A percentile compares a stretch with the other conserved stretches of the same genome.
Evolutionary conservation across 1,139 yeast species (phyloP).

Genomic region (Saccharomyces hybrid): DNA sequence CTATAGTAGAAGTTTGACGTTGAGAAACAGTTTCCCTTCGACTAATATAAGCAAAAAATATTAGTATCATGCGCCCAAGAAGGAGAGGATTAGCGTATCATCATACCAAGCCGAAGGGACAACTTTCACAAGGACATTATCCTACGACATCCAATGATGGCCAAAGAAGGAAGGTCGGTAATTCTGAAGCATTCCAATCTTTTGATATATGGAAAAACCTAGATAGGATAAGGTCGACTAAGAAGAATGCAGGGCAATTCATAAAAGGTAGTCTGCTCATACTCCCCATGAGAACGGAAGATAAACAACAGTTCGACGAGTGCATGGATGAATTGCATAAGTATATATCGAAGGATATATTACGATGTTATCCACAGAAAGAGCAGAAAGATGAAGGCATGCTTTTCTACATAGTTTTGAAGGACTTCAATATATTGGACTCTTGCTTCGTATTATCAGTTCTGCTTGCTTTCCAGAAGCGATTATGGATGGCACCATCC

Average conservation of each 20-base stretch:
- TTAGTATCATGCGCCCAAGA: not conserved
- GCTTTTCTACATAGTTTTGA: slow-evolving; percentile 9
- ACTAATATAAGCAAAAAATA: not conserved
- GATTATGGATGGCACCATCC: slow-evolving; percentile 9
- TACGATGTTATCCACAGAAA: slow-evolving; percentile 5
- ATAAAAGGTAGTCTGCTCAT: slow-evolving; percentile 19
- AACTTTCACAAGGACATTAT: not conserved
- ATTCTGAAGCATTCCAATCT: slow-evolving; percentile 9
- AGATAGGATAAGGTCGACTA: slow-evolving; percentile 15
- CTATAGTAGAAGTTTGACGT: not conserved
- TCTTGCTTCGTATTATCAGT: slow-evolving; percentile 21
- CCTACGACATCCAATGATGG: not conserved
- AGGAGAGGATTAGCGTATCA: not conserved
- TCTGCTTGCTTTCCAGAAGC: slow-evolving; percentile 15
- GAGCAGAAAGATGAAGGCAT: not conserved
- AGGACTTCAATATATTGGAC: slow-evolving; percentile 19
- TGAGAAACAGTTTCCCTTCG: not conserved
- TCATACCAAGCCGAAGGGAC: not conserved
- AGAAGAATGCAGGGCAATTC: slow-evolving; percentile 12
- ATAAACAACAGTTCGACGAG: slow-evolving; percentile 4
- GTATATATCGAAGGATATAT: slow-evolving; percentile 13
- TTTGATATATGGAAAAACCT: slow-evolving; percentile 24
- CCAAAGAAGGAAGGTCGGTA: not conserved
- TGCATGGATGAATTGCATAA: slow-evolving; percentile 14
- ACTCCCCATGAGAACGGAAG: slow-evolving; percentile 5